Base-by-base conservation (phyloP, 164 flowering plant species). In the Echeveria elegans region DNA sequence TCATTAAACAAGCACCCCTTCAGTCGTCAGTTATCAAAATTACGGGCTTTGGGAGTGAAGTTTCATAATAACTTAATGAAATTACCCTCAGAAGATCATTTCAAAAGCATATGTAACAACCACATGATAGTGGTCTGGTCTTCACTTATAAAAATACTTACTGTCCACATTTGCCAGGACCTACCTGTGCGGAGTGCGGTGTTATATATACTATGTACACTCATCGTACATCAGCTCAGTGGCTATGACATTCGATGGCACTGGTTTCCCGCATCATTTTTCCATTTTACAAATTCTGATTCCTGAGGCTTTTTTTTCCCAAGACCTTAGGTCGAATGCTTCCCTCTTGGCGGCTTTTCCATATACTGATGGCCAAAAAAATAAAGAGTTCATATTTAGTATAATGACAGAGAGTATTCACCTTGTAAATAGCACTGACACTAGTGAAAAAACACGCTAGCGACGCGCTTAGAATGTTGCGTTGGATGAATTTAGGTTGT, bases 261-360 rank as follows among this genome's bases (percentile, higher is more conserved):
- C 88, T 1, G 97, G 97, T 73, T 83, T 81, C 24, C 99, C 99
- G 78, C 97, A 45, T 82, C 87, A 65, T 92, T 85, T 75, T 71
- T 82, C 99, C 99, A 95, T 73, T 81, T 85, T 34, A 80, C 82
- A 72, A 72, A 77, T 18, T 85, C 96, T 24, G 90, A 83, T 66
- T 76, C 82, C 50, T 75, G 72, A 67, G 99, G 99, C 68, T 81
- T 74, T 64, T 75, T 88, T 82, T 85, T 86, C 66, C 97, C 97
- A 47, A 92, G 84, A 40, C 99, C 97, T 82, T 94, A 90, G 53
- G 96, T 92, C 14, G 99, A 92, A 76, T 95, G 94, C 80, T 90
- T 92, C 66, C 99, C 96, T 70, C 70, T 62, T 12, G 99, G 99
- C 71, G 94, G 99, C 41, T 81, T 86, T 4, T 89, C 97, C 85